These are phyloP conservation scores for Fistulinella prunicolor DNA, from an alignment of 768 basidiomycete genomes.

Conservation along the genomic window DNA sequence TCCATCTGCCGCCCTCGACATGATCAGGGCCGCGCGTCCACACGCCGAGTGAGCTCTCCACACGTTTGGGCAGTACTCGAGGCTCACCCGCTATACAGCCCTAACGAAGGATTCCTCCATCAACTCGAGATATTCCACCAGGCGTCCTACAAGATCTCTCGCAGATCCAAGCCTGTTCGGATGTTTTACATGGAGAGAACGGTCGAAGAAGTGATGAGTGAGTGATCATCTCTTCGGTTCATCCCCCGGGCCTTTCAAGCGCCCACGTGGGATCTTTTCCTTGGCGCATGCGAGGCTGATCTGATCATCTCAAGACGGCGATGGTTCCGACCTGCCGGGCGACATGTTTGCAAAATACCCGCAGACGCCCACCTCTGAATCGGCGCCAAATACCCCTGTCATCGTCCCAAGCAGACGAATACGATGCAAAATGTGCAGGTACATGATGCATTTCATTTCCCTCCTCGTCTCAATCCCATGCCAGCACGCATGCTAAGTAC, in stretches of 20 bases:
- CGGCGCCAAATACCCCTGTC: constrained; percentile 56
- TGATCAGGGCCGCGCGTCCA: constrained; percentile 66
- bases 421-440: constrained; percentile 92
- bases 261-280: constrained; percentile 1
- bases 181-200: constrained; percentile 83
- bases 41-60: constrained; percentile 58
- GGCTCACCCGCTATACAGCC: constrained; percentile 43
- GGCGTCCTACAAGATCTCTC: constrained; percentile 65
- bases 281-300: no score
- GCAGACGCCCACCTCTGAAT: constrained; percentile 54
- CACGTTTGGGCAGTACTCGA: not conserved
- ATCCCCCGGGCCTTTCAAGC: not conserved
- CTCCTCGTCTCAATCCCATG: no score
- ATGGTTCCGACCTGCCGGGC: constrained; percentile 59
- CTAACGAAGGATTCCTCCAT: constrained; percentile 78
- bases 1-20: constrained; percentile 58
- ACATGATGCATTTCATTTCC: no score
- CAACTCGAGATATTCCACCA: constrained; percentile 81
- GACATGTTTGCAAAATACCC: constrained; percentile 80
- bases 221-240: constrained; percentile 26
- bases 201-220: constrained; percentile 75
- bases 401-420: constrained; percentile 60
- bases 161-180: constrained; percentile 65
- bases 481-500: no score
- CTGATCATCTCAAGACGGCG: constrained; percentile 53